These are phyloP conservation scores for Clonostachys sp. DNA, from an alignment of 2,329 filamentous ascomycete genomes.

Conservation along the genomic window DNA sequence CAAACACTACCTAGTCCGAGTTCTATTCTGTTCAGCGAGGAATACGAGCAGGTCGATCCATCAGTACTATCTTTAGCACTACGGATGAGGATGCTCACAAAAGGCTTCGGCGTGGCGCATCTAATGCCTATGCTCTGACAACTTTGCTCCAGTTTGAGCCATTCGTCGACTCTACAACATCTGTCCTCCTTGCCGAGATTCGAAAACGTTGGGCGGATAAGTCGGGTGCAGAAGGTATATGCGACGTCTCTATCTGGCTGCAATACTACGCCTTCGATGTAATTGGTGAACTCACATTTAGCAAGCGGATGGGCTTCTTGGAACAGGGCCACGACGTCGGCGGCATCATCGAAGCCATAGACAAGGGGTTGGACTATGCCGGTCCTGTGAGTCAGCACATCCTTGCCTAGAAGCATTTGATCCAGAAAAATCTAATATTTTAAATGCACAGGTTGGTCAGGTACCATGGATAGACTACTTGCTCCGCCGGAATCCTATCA, in stretches of 20 bases:
- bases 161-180: conserved; percentile 40
- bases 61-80: conserved; percentile 73
- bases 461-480: conserved; percentile 67
- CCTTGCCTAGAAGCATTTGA: too few species aligned
- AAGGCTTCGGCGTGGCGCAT: conserved; percentile 29
- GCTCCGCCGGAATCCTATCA: conserved; percentile 69
- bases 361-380: too few species aligned
- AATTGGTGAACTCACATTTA: conserved; percentile 4
- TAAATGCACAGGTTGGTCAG: conserved; percentile 31
- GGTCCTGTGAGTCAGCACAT: not conserved
- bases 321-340: conserved; percentile 13
- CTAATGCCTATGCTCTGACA: conserved; percentile 40
- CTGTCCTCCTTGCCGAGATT: conserved; percentile 28
- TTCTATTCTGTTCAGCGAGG: conserved; percentile 79
- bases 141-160: conserved; percentile 40
- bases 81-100: conserved; percentile 64
- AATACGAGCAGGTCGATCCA: conserved; percentile 60
- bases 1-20: conserved; percentile 50
- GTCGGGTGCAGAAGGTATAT: conserved; percentile 12
- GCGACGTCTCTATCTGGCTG: conserved; percentile 10
- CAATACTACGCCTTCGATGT: conserved; percentile 4
- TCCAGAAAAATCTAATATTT: too few species aligned
- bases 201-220: too few species aligned
- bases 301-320: conserved; percentile 5
- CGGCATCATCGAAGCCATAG: conserved; percentile 13